phyloP scores from a whole-genome alignment of 2,329 filamentous ascomycete genomes.

The Bipolaris cookei region DNA sequence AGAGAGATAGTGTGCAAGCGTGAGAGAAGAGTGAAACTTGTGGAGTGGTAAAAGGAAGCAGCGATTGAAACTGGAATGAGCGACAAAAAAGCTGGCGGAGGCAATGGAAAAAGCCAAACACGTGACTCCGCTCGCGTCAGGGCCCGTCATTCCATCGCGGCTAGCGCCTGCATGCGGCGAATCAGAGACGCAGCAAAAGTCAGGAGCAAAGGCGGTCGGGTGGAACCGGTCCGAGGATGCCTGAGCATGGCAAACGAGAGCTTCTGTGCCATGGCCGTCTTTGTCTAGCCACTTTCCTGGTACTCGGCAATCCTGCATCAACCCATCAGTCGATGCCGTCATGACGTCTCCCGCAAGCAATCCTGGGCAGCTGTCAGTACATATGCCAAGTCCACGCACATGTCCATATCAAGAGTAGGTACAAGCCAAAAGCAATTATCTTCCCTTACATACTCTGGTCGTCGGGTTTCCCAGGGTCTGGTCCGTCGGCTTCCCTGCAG shows the following conservation, averaged over 20 bases:
- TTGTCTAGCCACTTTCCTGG: neutral
- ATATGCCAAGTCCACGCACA: neutral
- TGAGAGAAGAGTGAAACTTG: neutral
- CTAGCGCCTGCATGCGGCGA: conserved; percentile 12
- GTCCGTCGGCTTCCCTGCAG: conserved; percentile 9
- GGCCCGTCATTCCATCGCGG: conserved; percentile 4
- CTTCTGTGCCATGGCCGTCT: conserved; percentile 4
- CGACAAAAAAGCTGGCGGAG: conserved; percentile 32
- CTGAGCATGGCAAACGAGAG: conserved; percentile 12
- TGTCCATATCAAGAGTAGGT: neutral
- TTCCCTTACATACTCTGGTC: neutral
- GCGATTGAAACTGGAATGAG: conserved; percentile 25
- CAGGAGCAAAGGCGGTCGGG: conserved; percentile 22
- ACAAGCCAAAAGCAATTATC: neutral
- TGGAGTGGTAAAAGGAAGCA: conserved; percentile 19
- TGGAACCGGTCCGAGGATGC: conserved; percentile 24
- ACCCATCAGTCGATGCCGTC: conserved; percentile 4
- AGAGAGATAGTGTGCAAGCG: conserved; percentile 1
- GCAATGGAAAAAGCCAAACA: conserved; percentile 32
- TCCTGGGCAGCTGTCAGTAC: neutral
- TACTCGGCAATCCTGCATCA: conserved; percentile 10
- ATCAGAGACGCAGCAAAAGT: conserved; percentile 23
- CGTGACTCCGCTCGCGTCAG: conserved; percentile 3
- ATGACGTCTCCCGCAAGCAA: conserved; percentile 1
- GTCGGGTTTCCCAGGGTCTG: conserved; percentile 3